These are phyloP conservation scores for Ceratocystis smalleyi DNA, from an alignment of 2,329 filamentous ascomycete genomes.

Conservation along the genomic window DNA sequence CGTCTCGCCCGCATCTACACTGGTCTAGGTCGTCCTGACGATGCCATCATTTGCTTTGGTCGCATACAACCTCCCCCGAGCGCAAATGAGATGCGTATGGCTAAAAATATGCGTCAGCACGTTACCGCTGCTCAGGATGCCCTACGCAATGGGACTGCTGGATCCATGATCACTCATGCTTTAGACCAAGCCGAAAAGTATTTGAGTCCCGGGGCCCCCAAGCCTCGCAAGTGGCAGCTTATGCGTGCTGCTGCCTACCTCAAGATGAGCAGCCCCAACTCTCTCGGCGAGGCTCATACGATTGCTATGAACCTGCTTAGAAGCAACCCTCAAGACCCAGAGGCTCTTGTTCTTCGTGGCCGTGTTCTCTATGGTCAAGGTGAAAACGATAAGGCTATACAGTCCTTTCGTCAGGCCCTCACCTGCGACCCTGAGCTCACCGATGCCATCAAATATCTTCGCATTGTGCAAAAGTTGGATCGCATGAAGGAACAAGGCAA, in stretches of 20 bases:
- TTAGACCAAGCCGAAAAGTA: constrained; percentile 78
- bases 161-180: constrained; percentile 83
- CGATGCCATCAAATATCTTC: constrained; percentile 73
- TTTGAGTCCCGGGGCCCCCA: constrained; percentile 57
- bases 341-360: constrained; percentile 79
- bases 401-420: constrained; percentile 79
- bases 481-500: constrained; percentile 93
- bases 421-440: constrained; percentile 84
- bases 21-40: constrained; percentile 67
- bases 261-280: constrained; percentile 81
- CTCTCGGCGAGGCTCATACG: constrained; percentile 80
- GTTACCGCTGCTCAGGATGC: constrained; percentile 66
- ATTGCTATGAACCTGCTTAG: constrained; percentile 78
- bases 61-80: constrained; percentile 68
- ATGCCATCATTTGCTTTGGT: constrained; percentile 68
- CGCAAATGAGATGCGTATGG: constrained; percentile 70
- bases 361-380: constrained; percentile 79
- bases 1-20: constrained; percentile 83
- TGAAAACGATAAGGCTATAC: constrained; percentile 86
- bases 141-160: constrained; percentile 56
- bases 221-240: constrained; percentile 84
- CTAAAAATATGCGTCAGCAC: constrained; percentile 71
- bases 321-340: constrained; percentile 78
- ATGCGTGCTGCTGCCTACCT: constrained; percentile 84
- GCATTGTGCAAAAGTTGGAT: constrained; percentile 81